phyloP scores from a whole-genome alignment of 164 flowering plant genomes.

The Piper betle region DNA sequence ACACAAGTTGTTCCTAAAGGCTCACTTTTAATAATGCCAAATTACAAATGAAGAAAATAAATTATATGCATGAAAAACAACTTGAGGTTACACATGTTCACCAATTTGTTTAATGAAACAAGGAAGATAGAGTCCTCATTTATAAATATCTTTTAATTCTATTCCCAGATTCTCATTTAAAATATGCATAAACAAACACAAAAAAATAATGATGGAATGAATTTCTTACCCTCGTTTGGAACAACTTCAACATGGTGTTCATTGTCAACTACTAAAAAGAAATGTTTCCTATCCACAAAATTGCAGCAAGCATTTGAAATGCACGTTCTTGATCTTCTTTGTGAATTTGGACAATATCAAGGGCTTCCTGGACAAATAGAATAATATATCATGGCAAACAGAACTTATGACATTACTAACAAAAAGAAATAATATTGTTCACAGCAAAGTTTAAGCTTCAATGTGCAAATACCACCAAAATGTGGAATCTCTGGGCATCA shows the following conservation, averaged over 20 bases:
- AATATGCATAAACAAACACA: constrained; percentile 1
- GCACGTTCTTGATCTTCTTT: constrained; percentile 63
- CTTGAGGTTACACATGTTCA: no score
- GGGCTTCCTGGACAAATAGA: constrained; percentile 48
- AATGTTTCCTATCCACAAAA: constrained; percentile 92
- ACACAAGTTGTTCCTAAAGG: not conserved
- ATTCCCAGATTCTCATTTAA: not conserved
- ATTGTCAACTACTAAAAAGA: constrained; percentile 46
- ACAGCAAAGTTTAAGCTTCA: not conserved
- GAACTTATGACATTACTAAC: constrained; percentile 2
- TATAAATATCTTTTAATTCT: no score
- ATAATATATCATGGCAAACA: not conserved
- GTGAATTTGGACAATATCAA: constrained; percentile 41
- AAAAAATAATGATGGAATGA: not conserved
- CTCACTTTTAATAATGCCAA: no score
- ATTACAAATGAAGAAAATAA: no score
- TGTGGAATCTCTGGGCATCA: constrained; percentile 55
- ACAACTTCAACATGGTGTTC: constrained; percentile 76
- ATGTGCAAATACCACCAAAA: constrained; percentile 44
- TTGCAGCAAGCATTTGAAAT: constrained; percentile 72
- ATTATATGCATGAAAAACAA: no score
- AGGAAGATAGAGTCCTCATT: no score
- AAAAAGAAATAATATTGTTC: not conserved
- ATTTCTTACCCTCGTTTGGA: constrained; percentile 60
- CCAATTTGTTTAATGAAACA: no score